Percentiles rank a stretch among this genome's conserved stretches.
Evolutionary conservation across 495 filamentous ascomycete genomes (phyloP).

Genomic region (Oidiodendron maius): DNA sequence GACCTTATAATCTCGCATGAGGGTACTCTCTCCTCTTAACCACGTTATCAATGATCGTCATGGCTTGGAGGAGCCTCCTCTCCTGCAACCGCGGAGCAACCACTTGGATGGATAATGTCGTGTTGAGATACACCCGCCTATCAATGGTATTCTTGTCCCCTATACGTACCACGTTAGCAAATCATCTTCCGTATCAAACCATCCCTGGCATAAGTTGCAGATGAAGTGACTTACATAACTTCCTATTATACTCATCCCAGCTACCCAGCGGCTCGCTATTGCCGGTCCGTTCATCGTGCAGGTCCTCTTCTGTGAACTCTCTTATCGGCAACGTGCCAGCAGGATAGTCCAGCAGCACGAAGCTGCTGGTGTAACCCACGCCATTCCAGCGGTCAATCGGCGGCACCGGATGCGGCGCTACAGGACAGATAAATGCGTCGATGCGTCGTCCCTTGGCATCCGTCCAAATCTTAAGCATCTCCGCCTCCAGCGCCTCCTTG

Average conservation of each 20-base stretch:
- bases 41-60: conserved; percentile 45
- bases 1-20: too few relatives aligned
- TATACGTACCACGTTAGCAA: too few relatives aligned
- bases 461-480: conserved; percentile 51
- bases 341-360: conserved; percentile 56
- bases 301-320: conserved; percentile 40
- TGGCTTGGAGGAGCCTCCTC: conserved; percentile 47
- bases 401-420: conserved; percentile 55
- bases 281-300: conserved; percentile 37
- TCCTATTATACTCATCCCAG: conserved; percentile 58
- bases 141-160: conserved; percentile 47
- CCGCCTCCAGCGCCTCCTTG: conserved; percentile 40
- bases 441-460: conserved; percentile 29
- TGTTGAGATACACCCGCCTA: conserved; percentile 49
- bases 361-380: conserved; percentile 54
- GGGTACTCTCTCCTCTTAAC: conserved; percentile 15
- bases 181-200: too few relatives aligned
- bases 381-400: conserved; percentile 58
- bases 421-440: conserved; percentile 48
- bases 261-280: conserved; percentile 33
- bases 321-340: conserved; percentile 54
- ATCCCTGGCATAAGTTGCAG: too few relatives aligned
- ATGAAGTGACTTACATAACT: conserved; percentile 52
- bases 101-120: conserved; percentile 53
- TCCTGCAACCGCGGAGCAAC: conserved; percentile 55